These are phyloP conservation scores for Elongisporangium prolatum DNA, from an alignment of 352 stramenopile species.

Conservation along the genomic window DNA sequence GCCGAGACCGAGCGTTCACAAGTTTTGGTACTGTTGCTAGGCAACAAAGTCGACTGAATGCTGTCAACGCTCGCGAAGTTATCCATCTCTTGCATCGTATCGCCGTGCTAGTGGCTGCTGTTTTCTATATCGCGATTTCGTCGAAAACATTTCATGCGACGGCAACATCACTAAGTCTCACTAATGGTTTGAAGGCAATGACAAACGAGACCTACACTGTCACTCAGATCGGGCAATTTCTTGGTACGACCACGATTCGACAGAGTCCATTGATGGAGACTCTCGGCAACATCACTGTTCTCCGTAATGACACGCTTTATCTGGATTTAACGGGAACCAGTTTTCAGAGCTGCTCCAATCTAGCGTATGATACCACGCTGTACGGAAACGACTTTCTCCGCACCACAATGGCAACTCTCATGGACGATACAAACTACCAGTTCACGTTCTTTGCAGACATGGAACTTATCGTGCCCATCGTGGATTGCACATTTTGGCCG, in stretches of 20 bases:
- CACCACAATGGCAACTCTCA: constrained; percentile 15
- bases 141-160: neutral
- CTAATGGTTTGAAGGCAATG: neutral
- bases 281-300: constrained; percentile 11
- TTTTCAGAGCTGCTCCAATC: constrained; percentile 8
- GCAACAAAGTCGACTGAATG: neutral
- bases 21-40: neutral
- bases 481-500: constrained; percentile 26
- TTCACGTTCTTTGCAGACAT: constrained; percentile 18
- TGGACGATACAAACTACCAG: constrained; percentile 14
- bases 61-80: neutral
- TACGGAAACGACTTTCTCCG: constrained; percentile 31
- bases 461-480: constrained; percentile 32
- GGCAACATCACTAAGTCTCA: neutral
- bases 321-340: constrained; percentile 16
- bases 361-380: constrained; percentile 1
- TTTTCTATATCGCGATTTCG: neutral
- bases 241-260: constrained; percentile 14
- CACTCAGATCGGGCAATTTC: constrained; percentile 4
- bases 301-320: constrained; percentile 24
- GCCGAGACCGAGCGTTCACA: neutral
- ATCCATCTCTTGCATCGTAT: neutral
- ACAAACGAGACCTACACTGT: neutral
- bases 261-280: constrained; percentile 24
- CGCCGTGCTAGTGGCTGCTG: neutral